A percentile compares a stretch with the other conserved stretches of the same genome.
phyloP scores from a whole-genome alignment of 768 basidiomycete genomes.

The Plicaturopsis crispa region DNA sequence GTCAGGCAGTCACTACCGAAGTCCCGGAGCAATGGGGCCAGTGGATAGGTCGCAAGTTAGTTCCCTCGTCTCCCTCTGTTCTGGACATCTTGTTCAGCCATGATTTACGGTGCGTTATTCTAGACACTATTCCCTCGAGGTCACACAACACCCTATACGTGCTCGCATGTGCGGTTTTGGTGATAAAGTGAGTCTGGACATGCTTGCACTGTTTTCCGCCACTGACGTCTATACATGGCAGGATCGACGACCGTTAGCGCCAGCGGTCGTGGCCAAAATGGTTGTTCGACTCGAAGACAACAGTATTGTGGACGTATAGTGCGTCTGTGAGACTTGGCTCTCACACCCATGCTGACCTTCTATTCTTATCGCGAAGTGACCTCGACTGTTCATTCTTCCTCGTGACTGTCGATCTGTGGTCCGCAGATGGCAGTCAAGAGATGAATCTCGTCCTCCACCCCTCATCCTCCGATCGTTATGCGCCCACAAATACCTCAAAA shows the following conservation, averaged over 20 bases:
- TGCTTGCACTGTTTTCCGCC: conserved; percentile 8
- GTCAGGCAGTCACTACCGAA: conserved; percentile 23
- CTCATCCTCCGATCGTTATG: conserved; percentile 68
- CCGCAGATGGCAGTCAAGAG: conserved; percentile 71
- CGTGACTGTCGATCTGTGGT: conserved; percentile 91
- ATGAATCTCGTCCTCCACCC: conserved; percentile 89
- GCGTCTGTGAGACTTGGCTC: conserved; percentile 21
- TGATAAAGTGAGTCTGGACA: conserved; percentile 70
- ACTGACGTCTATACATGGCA: conserved; percentile 10
- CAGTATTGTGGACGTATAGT: conserved; percentile 70
- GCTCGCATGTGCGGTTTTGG: conserved; percentile 97
- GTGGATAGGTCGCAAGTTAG: conserved; percentile 59
- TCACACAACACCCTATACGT: conserved; percentile 82
- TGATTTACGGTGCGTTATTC: conserved; percentile 1
- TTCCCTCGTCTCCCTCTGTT: conserved; percentile 11
- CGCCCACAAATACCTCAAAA: conserved; percentile 29
- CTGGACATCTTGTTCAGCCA: not conserved
- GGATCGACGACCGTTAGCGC: conserved; percentile 87
- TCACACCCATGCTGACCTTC: conserved; percentile 4
- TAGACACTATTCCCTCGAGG: conserved; percentile 78
- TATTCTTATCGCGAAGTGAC: conserved; percentile 40
- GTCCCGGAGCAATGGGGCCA: conserved; percentile 62
- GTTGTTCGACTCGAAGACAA: conserved; percentile 63
- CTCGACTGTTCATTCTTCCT: conserved; percentile 85
- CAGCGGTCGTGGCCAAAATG: conserved; percentile 85